Percentiles rank a stretch among this genome's conserved stretches.
Conservation (phyloP, 805 yeast species). For the Pichia scutulata region DNA sequence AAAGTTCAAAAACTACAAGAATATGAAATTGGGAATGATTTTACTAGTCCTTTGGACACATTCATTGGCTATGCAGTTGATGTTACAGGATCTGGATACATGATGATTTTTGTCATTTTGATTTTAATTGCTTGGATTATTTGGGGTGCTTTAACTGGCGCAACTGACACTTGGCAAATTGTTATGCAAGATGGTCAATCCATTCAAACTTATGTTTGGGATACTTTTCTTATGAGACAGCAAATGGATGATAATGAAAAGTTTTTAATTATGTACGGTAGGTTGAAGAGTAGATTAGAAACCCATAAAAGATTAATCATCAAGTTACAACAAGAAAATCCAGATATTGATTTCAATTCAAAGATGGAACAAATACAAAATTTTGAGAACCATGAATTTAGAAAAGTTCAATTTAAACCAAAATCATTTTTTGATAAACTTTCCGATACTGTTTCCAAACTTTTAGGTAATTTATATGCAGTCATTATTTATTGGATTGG, state of each 20-base stretch:
- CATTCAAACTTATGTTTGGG: constrained; percentile 33
- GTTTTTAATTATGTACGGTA: constrained; percentile 23
- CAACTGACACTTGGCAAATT: constrained; percentile 32
- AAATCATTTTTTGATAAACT: constrained; percentile 27
- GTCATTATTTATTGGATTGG: constrained; percentile 33
- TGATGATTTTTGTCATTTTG: constrained; percentile 23
- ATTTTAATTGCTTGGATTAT: constrained; percentile 15
- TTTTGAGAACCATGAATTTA: constrained; percentile 1
- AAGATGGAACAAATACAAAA: not conserved
- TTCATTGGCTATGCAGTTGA: constrained; percentile 10
- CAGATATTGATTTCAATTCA: not conserved
- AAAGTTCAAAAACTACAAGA: not conserved
- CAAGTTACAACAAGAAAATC: not conserved
- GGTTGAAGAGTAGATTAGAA: constrained; percentile 24
- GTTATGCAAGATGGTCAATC: constrained; percentile 37
- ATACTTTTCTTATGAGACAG: constrained; percentile 34
- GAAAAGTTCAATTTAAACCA: not conserved
- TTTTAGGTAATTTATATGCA: constrained; percentile 27
- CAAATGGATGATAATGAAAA: constrained; percentile 26
- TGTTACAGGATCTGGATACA: constrained; percentile 14
- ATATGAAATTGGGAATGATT: constrained; percentile 1
- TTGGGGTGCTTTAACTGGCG: constrained; percentile 23
- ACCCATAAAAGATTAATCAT: constrained; percentile 17
- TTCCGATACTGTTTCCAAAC: constrained; percentile 19
- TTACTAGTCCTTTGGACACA: constrained; percentile 10